These are phyloP conservation scores for Rosa persica DNA, from an alignment of 306 rosid genomes.

Conservation along the genomic window DNA sequence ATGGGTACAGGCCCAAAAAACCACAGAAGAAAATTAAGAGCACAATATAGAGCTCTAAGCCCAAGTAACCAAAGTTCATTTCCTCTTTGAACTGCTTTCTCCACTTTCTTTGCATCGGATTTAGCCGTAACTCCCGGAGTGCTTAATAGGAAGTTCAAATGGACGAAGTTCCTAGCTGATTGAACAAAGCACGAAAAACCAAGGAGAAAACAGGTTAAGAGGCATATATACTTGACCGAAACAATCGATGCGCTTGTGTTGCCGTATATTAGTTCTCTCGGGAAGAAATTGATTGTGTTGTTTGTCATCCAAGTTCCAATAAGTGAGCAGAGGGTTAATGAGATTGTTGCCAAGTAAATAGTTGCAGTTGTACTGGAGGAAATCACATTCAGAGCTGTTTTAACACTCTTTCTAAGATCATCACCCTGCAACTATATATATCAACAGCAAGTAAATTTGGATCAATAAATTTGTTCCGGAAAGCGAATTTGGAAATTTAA, in stretches of 20 bases:
- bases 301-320: constrained; percentile 78
- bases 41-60: constrained; percentile 65
- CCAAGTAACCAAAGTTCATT: constrained; percentile 77
- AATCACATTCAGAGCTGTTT: constrained; percentile 42
- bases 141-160: constrained; percentile 62
- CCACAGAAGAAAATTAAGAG: constrained; percentile 65
- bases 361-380: constrained; percentile 51
- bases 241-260: constrained; percentile 45
- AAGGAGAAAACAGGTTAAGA: constrained; percentile 55
- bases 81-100: constrained; percentile 54
- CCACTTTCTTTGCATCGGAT: constrained; percentile 33
- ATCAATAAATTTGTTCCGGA: not conserved
- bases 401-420: constrained; percentile 11
- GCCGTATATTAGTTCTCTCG: constrained; percentile 56
- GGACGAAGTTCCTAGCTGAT: constrained; percentile 61
- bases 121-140: constrained; percentile 45
- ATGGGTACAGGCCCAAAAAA: constrained; percentile 80
- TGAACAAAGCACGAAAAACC: constrained; percentile 75
- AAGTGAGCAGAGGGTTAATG: constrained; percentile 64
- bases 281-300: constrained; percentile 29
- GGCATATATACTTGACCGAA: constrained; percentile 60
- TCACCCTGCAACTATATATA: constrained; percentile 32
- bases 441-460: not conserved
- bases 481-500: not conserved
- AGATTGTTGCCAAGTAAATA: constrained; percentile 51